These are phyloP conservation scores for Zanthoxylum bungeanum DNA, from an alignment of 345 rosid species.

Conservation along the genomic window DNA sequence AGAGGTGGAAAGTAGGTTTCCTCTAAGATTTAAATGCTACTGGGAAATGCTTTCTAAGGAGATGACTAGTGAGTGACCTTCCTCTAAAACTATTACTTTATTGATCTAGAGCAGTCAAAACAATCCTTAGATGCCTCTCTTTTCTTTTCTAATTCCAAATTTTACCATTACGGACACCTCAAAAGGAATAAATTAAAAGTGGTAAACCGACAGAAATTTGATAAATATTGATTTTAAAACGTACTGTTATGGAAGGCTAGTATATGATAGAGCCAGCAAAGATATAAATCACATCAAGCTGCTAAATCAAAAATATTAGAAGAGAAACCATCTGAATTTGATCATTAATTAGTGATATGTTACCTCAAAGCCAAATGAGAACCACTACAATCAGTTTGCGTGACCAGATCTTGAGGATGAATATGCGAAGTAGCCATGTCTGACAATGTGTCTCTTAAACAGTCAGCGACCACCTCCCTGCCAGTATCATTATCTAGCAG, in stretches of 20 bases:
- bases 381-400: conserved; percentile 22
- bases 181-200: neutral
- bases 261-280: neutral
- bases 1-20: neutral
- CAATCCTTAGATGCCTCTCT: neutral
- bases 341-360: conserved; percentile 4
- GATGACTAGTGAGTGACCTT: neutral
- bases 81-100: neutral
- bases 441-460: conserved; percentile 29
- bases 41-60: neutral
- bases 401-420: conserved; percentile 32
- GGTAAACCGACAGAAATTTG: neutral
- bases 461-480: conserved; percentile 30
- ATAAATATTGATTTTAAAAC: neutral
- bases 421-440: conserved; percentile 36
- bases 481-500: conserved; percentile 31
- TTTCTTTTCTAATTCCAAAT: neutral
- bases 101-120: neutral
- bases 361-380: conserved; percentile 66
- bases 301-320: neutral
- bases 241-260: neutral
- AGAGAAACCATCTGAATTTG: neutral
- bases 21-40: neutral
- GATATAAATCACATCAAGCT: neutral
- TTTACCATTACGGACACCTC: neutral